phyloP scores from a whole-genome alignment of 805 yeast species.

The Candida qinlingensis region DNA sequence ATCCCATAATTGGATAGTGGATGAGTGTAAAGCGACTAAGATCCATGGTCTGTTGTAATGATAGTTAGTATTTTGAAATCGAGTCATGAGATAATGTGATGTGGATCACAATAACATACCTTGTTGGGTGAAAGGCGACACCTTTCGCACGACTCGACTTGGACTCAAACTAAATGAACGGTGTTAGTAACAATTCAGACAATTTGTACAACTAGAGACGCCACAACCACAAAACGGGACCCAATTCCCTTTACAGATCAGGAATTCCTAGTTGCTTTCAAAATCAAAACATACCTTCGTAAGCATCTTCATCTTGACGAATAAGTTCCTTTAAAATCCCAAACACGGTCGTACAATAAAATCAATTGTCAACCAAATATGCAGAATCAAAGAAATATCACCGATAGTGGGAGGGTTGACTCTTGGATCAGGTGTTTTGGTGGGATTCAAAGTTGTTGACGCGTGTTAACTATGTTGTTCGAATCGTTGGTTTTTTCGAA shows the following conservation, averaged over 20 bases:
- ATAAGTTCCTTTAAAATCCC: background rate
- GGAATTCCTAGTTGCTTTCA: background rate
- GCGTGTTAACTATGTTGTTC: constrained; percentile 14
- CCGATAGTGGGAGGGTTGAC: background rate
- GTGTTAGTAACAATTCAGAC: constrained; percentile 6
- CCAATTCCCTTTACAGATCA: too few relatives aligned
- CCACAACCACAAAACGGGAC: too few relatives aligned
- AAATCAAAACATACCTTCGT: constrained; percentile 48
- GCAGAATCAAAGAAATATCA: background rate
- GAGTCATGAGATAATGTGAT: background rate
- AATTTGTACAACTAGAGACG: background rate
- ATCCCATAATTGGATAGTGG: constrained; percentile 99
- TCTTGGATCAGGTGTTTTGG: background rate
- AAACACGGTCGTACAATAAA: background rate
- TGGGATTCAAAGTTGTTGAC: background rate
- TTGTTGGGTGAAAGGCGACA: constrained; percentile 91
- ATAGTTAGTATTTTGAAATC: constrained; percentile 13
- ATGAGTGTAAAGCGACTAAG: constrained; percentile 87
- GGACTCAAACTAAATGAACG: constrained; percentile 71
- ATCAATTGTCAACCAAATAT: background rate
- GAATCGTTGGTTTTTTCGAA: constrained; percentile 1
- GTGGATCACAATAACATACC: constrained; percentile 29
- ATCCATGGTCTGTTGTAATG: constrained; percentile 73
- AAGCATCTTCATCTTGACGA: constrained; percentile 70
- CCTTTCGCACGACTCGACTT: constrained; percentile 97